These are phyloP conservation scores for Lojkania enalia DNA, from an alignment of 2,329 filamentous ascomycete genomes.

Conservation along the genomic window DNA sequence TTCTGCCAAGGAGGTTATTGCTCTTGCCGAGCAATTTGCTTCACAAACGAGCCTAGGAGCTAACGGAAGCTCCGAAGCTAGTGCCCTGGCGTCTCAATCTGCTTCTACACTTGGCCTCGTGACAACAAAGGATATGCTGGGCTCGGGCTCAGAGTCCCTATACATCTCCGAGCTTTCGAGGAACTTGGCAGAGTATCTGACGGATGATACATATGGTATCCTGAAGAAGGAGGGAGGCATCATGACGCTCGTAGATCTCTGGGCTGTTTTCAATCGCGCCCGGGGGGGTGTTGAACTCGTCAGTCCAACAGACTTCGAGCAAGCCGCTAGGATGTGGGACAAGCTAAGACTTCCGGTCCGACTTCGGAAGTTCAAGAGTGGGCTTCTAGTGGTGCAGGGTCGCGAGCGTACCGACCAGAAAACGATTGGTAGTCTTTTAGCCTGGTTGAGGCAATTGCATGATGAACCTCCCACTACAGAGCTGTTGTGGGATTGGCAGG, in stretches of 20 bases:
- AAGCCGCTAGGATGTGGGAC: constrained; percentile 86
- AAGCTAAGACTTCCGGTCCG: constrained; percentile 83
- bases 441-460: constrained; percentile 78
- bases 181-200: constrained; percentile 46
- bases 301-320: constrained; percentile 87
- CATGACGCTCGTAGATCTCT: constrained; percentile 46
- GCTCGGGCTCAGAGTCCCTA: constrained; percentile 75
- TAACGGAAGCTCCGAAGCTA: constrained; percentile 67
- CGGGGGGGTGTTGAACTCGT: constrained; percentile 93
- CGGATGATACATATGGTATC: constrained; percentile 42
- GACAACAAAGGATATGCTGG: constrained; percentile 93
- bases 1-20: constrained; percentile 93
- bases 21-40: constrained; percentile 85
- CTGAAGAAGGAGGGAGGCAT: constrained; percentile 44
- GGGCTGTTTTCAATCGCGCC: constrained; percentile 81
- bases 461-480: constrained; percentile 65
- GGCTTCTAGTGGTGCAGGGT: constrained; percentile 90
- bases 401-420: constrained; percentile 88
- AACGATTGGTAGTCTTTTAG: constrained; percentile 74
- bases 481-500: constrained; percentile 72
- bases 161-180: constrained; percentile 70
- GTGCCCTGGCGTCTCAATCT: constrained; percentile 76
- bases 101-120: constrained; percentile 82
- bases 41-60: constrained; percentile 63
- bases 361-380: constrained; percentile 85